Evolutionary conservation across 352 stramenopile genomes (phyloP), one percentile per base, ranked within the genome.

Genomic region (Phytophthora rubi): DNA sequence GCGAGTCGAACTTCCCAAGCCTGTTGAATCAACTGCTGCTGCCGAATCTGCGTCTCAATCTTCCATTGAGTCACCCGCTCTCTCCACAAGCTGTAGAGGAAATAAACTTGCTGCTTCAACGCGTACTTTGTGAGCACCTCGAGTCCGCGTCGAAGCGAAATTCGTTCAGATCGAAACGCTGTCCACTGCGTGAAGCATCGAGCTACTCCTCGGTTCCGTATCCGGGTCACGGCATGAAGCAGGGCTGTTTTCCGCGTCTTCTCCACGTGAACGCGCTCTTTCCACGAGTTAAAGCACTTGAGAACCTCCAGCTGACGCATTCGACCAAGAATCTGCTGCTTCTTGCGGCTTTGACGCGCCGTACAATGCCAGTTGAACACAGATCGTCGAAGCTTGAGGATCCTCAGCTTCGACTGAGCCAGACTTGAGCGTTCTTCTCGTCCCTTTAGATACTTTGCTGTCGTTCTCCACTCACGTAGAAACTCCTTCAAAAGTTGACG

Each of bases 241-340:
- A 81, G 53, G 52, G 70, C 74, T n/a, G n/a, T 47, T 6, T 75
- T 68, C 8, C 62, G 68, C 13, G 66, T 32, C 18, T 73, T 78
- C n/a, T 52, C 32, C 3, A 52, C 15, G 0, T 39, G 42, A 0
- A 55, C 30, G 21, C 55, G 60, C 30, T 74, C 54, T 59, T 79
- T 85, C 85, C 85, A 92, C 18, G 77, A 83, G 51, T 80, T 75
- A n/a, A 91, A 81, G 23, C 81, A 90, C 8, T 68, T 77, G 0
- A 80, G 49, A 30, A 77, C 80, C 3, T 33, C 33, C 18, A 88
- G 37, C 15, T 83, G 72, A 12, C 64, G 70, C 76, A 89, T 80
- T 13, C 73, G 59, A 23, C 65, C 47, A 12, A 77, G 28, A 65
- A 79, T 62, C 2, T 66, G 52, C 26, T 68, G 60, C 6, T 64